These are phyloP conservation scores for Podospora bellae-mahoneyi DNA, from an alignment of 495 filamentous ascomycete genomes.

Conservation along the genomic window DNA sequence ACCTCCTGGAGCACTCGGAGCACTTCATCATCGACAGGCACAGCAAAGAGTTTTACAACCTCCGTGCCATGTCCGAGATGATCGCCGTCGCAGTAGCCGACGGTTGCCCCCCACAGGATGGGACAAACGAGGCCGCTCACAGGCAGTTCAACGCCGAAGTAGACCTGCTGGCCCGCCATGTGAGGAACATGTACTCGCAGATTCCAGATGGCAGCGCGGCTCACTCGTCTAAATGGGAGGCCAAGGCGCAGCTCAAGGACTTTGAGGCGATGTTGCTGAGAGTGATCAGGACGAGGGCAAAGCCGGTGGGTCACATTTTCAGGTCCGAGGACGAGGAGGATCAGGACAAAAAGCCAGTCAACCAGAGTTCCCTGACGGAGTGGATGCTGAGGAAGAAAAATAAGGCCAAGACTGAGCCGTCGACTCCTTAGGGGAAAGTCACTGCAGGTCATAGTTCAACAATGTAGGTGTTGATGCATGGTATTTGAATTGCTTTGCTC, in stretches of 20 bases:
- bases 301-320: conserved; percentile 57
- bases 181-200: conserved; percentile 64
- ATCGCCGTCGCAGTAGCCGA: conserved; percentile 73
- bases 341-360: conserved; percentile 6
- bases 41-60: conserved; percentile 63
- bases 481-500: not conserved
- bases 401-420: not conserved
- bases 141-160: conserved; percentile 61
- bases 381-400: not conserved
- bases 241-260: conserved; percentile 67
- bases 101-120: conserved; percentile 37
- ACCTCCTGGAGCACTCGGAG: conserved; percentile 47
- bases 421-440: not conserved
- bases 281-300: conserved; percentile 64
- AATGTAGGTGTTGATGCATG: not conserved
- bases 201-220: conserved; percentile 75
- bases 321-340: conserved; percentile 34
- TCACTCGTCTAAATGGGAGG: conserved; percentile 66
- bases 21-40: conserved; percentile 33
- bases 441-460: not conserved
- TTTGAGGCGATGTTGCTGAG: conserved; percentile 68
- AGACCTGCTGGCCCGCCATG: conserved; percentile 58
- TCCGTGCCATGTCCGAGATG: conserved; percentile 61
- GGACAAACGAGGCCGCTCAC: conserved; percentile 37
- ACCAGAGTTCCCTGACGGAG: not conserved